Conservation (phyloP, 176 grass and related monocot species). For the Leersia perrieri region DNA sequence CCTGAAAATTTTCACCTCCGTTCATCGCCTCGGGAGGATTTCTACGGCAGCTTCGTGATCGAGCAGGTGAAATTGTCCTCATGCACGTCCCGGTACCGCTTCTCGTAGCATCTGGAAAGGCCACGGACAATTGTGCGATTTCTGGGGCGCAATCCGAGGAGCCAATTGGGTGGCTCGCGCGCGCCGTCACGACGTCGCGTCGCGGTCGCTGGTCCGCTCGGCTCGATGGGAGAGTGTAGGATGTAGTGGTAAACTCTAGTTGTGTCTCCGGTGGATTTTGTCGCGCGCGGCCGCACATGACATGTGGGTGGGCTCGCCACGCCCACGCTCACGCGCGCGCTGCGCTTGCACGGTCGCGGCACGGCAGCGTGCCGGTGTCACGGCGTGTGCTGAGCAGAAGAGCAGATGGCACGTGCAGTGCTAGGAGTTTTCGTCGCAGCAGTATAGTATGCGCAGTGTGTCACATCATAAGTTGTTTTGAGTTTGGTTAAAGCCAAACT, state of each 20-base stretch:
- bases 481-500: too few relatives aligned
- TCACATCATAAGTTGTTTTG: too few relatives aligned
- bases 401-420: too few relatives aligned
- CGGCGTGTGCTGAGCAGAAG: too few relatives aligned
- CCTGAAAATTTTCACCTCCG: neutral
- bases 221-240: too few relatives aligned
- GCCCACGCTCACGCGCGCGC: neutral
- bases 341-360: neutral
- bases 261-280: neutral
- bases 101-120: constrained; percentile 30
- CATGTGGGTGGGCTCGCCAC: neutral
- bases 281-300: neutral
- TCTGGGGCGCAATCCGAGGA: neutral
- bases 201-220: neutral
- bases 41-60: constrained; percentile 28
- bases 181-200: neutral
- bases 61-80: neutral
- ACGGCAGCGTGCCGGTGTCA: too few relatives aligned
- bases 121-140: neutral
- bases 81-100: neutral
- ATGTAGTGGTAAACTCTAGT: neutral
- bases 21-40: neutral
- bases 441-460: too few relatives aligned
- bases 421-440: too few relatives aligned
- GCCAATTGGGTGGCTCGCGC: constrained; percentile 20